Percentiles rank a stretch among this genome's conserved stretches.
phyloP scores from a whole-genome alignment of 768 basidiomycete genomes.

The Lanmaoa rubissima region DNA sequence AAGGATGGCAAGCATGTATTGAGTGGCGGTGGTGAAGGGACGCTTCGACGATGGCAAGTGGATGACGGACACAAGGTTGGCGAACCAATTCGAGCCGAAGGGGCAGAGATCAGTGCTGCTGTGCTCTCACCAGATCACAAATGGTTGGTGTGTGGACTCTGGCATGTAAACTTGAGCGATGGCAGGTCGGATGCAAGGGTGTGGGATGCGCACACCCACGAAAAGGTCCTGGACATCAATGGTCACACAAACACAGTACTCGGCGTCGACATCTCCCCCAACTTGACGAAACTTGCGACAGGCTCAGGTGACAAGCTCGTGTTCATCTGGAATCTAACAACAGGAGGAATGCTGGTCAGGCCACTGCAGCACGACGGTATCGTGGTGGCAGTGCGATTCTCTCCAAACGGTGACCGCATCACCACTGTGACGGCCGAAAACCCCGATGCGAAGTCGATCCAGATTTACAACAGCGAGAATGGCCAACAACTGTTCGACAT shows the following conservation, averaged over 20 bases:
- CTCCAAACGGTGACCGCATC: constrained; percentile 1
- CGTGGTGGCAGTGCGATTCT: not conserved
- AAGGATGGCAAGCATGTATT: too few relatives aligned
- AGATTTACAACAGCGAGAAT: not conserved
- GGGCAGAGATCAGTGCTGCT: too few relatives aligned
- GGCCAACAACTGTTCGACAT: constrained; percentile 4
- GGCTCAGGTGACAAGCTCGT: not conserved
- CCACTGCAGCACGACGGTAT: not conserved
- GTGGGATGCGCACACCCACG: not conserved
- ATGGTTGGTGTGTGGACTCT: too few relatives aligned
- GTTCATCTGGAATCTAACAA: not conserved
- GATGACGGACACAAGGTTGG: too few relatives aligned
- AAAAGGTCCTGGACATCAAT: not conserved
- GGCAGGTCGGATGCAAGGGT: not conserved
- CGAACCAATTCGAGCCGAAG: too few relatives aligned
- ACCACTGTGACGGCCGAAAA: not conserved
- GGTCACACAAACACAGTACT: not conserved
- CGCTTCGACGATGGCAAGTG: too few relatives aligned
- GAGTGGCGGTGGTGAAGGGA: too few relatives aligned
- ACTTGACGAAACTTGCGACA: not conserved
- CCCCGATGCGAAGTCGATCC: not conserved
- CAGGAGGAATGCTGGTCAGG: not conserved
- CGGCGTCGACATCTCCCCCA: not conserved
- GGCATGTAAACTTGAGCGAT: too few relatives aligned
- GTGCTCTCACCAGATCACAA: too few relatives aligned